Percentiles rank a stretch among this genome's conserved stretches.
phyloP scores from a whole-genome alignment of 371 early-diverging fungal genomes.

The Actinomucor elegans region DNA sequence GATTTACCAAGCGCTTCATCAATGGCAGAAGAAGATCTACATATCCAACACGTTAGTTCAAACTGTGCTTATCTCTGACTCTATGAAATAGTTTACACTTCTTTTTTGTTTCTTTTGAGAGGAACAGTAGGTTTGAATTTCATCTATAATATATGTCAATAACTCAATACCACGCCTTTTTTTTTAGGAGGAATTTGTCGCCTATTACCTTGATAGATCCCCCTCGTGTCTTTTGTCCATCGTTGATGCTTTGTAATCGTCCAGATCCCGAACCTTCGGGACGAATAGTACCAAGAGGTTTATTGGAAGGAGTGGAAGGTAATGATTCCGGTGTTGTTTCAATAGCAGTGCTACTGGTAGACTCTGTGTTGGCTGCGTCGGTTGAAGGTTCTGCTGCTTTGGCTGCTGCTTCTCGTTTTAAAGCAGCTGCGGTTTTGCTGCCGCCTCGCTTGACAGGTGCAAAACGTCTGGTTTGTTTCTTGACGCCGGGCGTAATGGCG shows the following conservation, averaged over 20 bases:
- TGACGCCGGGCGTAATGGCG: constrained; percentile 26
- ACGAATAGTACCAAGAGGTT: constrained; percentile 38
- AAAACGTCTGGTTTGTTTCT: constrained; percentile 39
- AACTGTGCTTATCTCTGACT: background rate
- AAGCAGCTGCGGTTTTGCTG: constrained; percentile 5
- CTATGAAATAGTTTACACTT: constrained; percentile 38
- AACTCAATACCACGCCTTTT: too few relatives aligned
- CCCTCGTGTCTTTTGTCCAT: constrained; percentile 48
- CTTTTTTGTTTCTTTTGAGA: constrained; percentile 61
- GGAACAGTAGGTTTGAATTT: constrained; percentile 70
- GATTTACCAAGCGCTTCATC: constrained; percentile 37
- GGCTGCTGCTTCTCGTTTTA: constrained; percentile 11
- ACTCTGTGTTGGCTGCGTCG: background rate
- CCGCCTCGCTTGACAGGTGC: constrained; percentile 32
- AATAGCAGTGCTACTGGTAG: background rate
- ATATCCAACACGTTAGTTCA: constrained; percentile 1
- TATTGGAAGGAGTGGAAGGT: constrained; percentile 3
- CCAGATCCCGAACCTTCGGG: constrained; percentile 34
- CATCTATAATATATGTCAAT: constrained; percentile 52
- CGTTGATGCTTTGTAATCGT: constrained; percentile 46
- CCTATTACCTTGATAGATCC: constrained; percentile 51
- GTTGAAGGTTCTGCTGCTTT: background rate
- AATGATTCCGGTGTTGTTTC: background rate
- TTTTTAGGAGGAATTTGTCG: too few relatives aligned
- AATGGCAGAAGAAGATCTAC: constrained; percentile 36